Percentiles rank a stretch among this genome's conserved stretches.
Evolutionary conservation across 768 basidiomycete species (phyloP).

Genomic region (Pleurotus tuoliensis): DNA sequence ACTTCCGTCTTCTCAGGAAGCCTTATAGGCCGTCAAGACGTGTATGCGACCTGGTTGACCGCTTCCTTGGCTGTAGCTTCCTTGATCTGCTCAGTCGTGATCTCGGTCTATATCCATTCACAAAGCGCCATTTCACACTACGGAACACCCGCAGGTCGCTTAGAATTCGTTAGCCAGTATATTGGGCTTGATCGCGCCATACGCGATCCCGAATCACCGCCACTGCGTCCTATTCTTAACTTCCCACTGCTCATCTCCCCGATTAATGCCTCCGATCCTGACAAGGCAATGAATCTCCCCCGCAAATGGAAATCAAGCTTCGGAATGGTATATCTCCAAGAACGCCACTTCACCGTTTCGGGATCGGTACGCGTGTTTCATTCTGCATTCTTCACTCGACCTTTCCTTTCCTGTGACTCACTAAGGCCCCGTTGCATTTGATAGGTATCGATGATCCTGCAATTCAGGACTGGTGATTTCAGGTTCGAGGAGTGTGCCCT

Average conservation of each 20-base stretch:
- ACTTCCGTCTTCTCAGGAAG: background rate
- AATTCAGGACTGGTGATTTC: constrained; percentile 3
- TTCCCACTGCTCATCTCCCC: background rate
- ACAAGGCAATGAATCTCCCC: background rate
- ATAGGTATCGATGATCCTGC: constrained; percentile 3
- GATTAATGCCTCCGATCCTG: constrained; percentile 5
- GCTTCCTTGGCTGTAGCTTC: background rate
- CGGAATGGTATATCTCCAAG: constrained; percentile 5
- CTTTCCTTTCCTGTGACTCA: too few species aligned
- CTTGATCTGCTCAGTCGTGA: background rate
- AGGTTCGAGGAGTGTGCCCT: constrained; percentile 5
- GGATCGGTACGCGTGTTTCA: background rate
- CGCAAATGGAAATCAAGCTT: constrained; percentile 2
- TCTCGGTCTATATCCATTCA: background rate
- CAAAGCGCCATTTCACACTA: background rate
- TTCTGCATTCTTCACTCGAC: background rate
- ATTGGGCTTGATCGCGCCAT: constrained; percentile 2
- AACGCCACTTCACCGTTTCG: background rate
- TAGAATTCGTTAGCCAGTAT: constrained; percentile 6
- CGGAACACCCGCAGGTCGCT: background rate
- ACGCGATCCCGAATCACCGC: background rate
- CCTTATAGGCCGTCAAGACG: background rate
- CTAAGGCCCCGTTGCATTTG: background rate
- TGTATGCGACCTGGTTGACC: background rate
- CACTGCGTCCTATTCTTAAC: background rate